Evolutionary conservation across 331 rosid genomes (phyloP).

Genomic region (Stylosanthes scabra): DNA sequence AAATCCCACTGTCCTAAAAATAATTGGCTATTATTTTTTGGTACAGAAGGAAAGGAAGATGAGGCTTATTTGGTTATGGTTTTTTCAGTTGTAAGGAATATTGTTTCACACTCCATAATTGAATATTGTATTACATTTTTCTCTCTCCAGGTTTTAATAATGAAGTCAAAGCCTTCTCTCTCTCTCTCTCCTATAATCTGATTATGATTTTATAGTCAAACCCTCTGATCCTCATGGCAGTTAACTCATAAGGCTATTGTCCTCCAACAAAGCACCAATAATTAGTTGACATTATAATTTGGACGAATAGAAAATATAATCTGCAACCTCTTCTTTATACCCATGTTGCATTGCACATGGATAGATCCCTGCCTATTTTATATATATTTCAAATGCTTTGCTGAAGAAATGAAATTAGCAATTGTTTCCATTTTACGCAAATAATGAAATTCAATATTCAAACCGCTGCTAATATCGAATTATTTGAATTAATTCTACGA

Average conservation of each 20-base stretch:
- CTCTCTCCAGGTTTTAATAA: conserved; percentile 24
- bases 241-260: conserved; percentile 26
- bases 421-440: too few relatives aligned
- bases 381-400: conserved; percentile 44
- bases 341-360: conserved; percentile 71
- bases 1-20: conserved; percentile 26
- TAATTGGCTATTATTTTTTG: conserved; percentile 31
- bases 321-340: conserved; percentile 9
- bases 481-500: too few relatives aligned
- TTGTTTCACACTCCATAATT: conserved; percentile 31
- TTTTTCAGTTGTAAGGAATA: conserved; percentile 40
- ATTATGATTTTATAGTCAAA: conserved; percentile 25
- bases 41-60: conserved; percentile 66
- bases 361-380: conserved; percentile 30
- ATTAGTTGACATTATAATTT: conserved; percentile 1
- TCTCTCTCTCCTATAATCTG: conserved; percentile 40
- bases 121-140: conserved; percentile 27
- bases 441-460: neutral
- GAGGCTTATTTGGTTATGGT: conserved; percentile 62
- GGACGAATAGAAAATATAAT: neutral
- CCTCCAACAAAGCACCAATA: conserved; percentile 27
- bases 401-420: neutral
- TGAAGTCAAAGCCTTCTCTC: conserved; percentile 38
- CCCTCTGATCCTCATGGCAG: neutral
- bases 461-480: neutral